Base-by-base conservation (phyloP, 176 grass and related monocot species). In the Pontederia crassipes region DNA sequence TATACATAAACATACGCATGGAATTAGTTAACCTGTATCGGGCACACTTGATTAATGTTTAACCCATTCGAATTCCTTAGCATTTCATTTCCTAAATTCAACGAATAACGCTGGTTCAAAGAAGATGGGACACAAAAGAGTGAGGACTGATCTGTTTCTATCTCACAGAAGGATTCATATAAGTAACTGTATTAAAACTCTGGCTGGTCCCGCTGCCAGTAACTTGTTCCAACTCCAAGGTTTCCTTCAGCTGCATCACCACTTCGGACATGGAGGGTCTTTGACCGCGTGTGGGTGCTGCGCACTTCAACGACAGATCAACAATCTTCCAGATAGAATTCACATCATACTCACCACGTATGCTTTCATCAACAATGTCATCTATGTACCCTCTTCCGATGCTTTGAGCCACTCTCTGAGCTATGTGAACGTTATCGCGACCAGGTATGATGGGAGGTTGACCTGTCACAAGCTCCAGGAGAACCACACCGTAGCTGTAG, bases 281-380 rank as follows among this genome's bases (percentile, higher is more conserved):
- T 57, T 63, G 55, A 6, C 45, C 16, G 28, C 17, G 26, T 16
- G 15, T 11, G 2, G 9, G 14, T n/a, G n/a, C 52, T 8, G 65
- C 75, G 78, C 78, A 75, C 45, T 56, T 53, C n/a, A 81, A n/a
- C 8, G 72, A 65, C 7, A 70, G 29, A 26, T 75, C 72, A 57
- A 59, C 58, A 58, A 63, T 66, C 49, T 71, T 81, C 78, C 78
- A 75, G 49, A 65, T 45, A 26, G 72, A 81, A 17, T 71, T 75
- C 12, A 59, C 12, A 17, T 81, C 52, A 12, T 66, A 66, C 47
- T 59, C 51, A 10, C 72, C 58, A 48, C 9, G 32, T 66, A 81
- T 17, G 45, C 52, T 75, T 60, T 24, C 8, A 48, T 81, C 79
- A 0, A 81, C 52, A 9, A 81, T 53, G 16, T 27, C 62, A 18